These are phyloP conservation scores for Pueraria montana DNA, from an alignment of 306 rosid species.

Conservation along the genomic window DNA sequence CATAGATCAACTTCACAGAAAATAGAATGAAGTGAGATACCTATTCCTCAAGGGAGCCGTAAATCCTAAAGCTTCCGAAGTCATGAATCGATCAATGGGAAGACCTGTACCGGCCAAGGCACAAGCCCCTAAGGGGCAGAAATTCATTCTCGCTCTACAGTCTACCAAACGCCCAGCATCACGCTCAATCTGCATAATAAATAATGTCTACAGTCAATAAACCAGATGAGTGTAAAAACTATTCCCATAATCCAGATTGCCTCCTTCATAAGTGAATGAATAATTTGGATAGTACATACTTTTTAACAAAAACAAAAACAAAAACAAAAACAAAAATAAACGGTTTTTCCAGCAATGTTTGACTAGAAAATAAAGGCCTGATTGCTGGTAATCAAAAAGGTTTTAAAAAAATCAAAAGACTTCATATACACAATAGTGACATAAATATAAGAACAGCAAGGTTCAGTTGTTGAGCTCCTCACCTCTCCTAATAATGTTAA, in stretches of 20 bases:
- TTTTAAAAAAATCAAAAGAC: no score
- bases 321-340: not conserved
- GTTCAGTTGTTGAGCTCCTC: no score
- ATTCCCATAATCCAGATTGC: not conserved
- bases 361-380: not conserved
- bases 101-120: conserved; percentile 99
- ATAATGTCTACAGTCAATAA: conserved; percentile 35
- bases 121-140: conserved; percentile 94
- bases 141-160: conserved; percentile 90
- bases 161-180: conserved; percentile 89
- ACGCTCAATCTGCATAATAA: conserved; percentile 78
- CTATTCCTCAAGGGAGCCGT: conserved; percentile 95
- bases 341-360: no score
- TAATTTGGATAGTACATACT: not conserved
- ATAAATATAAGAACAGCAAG: no score
- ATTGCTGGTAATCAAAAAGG: no score
- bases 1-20: not conserved
- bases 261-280: not conserved
- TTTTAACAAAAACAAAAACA: not conserved
- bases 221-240: not conserved
- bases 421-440: no score
- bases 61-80: conserved; percentile 84
- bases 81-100: conserved; percentile 98
- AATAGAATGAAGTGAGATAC: conserved; percentile 53
- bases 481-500: not conserved